Percentiles rank a stretch among this genome's conserved stretches.
phyloP scores from a whole-genome alignment of 164 flowering plant species.

The grape (Vitis vinifera) region ASM3070453v1 NC_081812.1:14595001-14595500 shows the following conservation, averaged over 20 bases:
- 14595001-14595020: conserved; percentile 32
- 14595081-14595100: conserved; percentile 25
- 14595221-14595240: conserved; percentile 39
- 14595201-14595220: conserved; percentile 40
- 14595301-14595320: conserved; percentile 45
- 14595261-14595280: conserved; percentile 33
- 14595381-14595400: conserved; percentile 74
- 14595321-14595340: conserved; percentile 21
- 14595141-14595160: conserved; percentile 22
- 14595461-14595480: too few species aligned
- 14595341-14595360: conserved; percentile 63
- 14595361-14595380: conserved; percentile 79
- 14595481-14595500: too few species aligned
- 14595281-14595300: conserved; percentile 35
- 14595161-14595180: conserved; percentile 15
- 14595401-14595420: conserved; percentile 38
- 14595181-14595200: conserved; percentile 16
- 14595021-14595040: not conserved
- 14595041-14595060: not conserved
- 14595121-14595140: conserved; percentile 40
- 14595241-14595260: conserved; percentile 32
- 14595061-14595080: not conserved
- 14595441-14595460: not conserved
- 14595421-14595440: not conserved
- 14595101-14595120: conserved; percentile 33